These are phyloP conservation scores for Thelonectria blattea DNA, from an alignment of 2,329 filamentous ascomycete species.

Conservation along the genomic window DNA sequence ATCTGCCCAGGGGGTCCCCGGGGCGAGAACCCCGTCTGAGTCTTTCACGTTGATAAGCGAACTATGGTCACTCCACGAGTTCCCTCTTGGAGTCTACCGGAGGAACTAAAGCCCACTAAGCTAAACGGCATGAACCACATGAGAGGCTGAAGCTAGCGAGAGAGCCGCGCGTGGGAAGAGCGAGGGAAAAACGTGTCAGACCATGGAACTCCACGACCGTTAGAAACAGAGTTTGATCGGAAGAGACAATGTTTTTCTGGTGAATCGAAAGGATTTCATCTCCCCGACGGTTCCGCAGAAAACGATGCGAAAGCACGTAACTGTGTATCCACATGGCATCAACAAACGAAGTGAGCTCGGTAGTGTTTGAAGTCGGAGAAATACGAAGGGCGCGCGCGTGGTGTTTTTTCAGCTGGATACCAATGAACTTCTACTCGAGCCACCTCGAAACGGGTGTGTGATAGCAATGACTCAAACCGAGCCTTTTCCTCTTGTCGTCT, in stretches of 20 bases:
- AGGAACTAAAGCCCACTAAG: background rate
- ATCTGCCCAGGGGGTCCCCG: background rate
- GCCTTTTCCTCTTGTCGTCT: too few relatives aligned
- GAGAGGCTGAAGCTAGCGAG: background rate
- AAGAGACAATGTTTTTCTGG: background rate
- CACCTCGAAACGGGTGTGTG: too few relatives aligned
- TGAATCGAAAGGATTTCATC: background rate
- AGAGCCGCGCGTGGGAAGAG: background rate
- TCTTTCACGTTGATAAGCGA: background rate
- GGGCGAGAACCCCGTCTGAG: background rate
- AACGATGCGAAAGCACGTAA: conserved; percentile 11
- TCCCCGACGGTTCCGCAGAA: conserved; percentile 2
- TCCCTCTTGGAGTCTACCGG: background rate
- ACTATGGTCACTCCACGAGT: background rate
- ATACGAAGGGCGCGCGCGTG: background rate
- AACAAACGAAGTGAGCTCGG: background rate
- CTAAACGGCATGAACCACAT: background rate
- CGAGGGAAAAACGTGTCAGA: background rate
- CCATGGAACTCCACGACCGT: background rate
- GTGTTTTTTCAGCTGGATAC: background rate
- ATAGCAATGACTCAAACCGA: too few relatives aligned
- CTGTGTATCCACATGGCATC: conserved; percentile 15
- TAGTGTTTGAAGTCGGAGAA: background rate
- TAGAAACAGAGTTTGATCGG: background rate
- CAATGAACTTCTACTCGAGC: too few relatives aligned